Evolutionary conservation across 1,139 yeast genomes (phyloP).

Genomic region (Yamadazyma kanchanaburiensis): DNA sequence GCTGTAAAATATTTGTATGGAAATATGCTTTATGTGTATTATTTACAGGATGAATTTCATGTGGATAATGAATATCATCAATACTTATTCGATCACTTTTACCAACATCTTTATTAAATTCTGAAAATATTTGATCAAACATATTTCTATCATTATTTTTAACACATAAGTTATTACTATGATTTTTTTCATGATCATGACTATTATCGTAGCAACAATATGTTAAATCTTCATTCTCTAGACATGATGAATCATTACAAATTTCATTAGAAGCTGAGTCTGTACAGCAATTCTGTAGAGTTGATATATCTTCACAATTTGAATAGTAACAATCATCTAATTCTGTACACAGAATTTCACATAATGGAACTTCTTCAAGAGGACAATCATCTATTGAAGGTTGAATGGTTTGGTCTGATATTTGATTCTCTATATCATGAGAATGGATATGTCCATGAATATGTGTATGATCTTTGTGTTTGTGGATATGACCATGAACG

Average conservation of each 20-base stretch:
- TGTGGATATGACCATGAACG: slow-evolving; percentile 69
- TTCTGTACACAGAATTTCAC: slow-evolving; percentile 44
- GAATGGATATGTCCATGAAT: slow-evolving; percentile 70
- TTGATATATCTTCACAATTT: slow-evolving; percentile 17
- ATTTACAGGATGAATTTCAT: slow-evolving; percentile 30
- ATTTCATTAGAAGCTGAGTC: neutral
- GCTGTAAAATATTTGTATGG: slow-evolving; percentile 40
- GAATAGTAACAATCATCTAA: slow-evolving; percentile 43
- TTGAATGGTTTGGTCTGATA: neutral
- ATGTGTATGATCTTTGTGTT: slow-evolving; percentile 60
- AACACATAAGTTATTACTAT: slow-evolving; percentile 29
- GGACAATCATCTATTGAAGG: slow-evolving; percentile 10
- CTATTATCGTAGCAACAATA: slow-evolving; percentile 17
- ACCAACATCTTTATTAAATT: slow-evolving; percentile 7
- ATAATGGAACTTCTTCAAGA: slow-evolving; percentile 28
- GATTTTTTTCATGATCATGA: slow-evolving; percentile 8
- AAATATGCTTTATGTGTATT: slow-evolving; percentile 44
- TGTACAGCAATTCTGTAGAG: neutral
- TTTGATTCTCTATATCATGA: slow-evolving; percentile 21
- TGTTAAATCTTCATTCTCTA: slow-evolving; percentile 9
- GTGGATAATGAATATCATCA: slow-evolving; percentile 28
- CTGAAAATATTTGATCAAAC: slow-evolving; percentile 14
- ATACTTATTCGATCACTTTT: slow-evolving; percentile 2
- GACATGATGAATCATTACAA: slow-evolving; percentile 12
- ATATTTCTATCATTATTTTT: slow-evolving; percentile 11